These are phyloP conservation scores for Apiosordaria backusii DNA, from an alignment of 495 filamentous ascomycete species.

Conservation along the genomic window DNA sequence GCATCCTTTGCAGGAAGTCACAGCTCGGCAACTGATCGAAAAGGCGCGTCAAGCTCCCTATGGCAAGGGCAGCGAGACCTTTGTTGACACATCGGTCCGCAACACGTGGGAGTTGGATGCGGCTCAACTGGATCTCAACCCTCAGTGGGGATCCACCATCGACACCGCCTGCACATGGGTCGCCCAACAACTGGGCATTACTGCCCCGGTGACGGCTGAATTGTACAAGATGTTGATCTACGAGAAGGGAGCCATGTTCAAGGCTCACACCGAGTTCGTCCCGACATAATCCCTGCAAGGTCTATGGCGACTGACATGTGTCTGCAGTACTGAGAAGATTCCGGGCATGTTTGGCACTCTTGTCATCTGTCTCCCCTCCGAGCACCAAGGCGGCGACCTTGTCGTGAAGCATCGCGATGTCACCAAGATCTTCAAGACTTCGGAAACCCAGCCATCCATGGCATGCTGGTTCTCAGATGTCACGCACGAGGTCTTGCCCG, in stretches of 20 bases:
- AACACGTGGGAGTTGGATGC: slow-evolving; percentile 52
- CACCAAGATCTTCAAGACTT: slow-evolving; percentile 37
- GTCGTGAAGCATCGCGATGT: slow-evolving; percentile 40
- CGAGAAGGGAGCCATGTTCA: slow-evolving; percentile 53
- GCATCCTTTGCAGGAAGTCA: slow-evolving; percentile 40
- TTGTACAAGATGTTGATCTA: slow-evolving; percentile 57
- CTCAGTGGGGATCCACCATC: slow-evolving; percentile 36
- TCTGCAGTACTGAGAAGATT: slow-evolving; percentile 43
- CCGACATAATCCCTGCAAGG: background rate
- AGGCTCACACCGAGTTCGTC: slow-evolving; percentile 47
- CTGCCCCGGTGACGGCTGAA: slow-evolving; percentile 35
- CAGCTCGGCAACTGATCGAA: slow-evolving; percentile 41
- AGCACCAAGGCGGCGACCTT: slow-evolving; percentile 52
- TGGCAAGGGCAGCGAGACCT: slow-evolving; percentile 42
- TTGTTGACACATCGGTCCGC: slow-evolving; percentile 46
- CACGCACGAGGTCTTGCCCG: slow-evolving; percentile 49
- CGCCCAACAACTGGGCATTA: slow-evolving; percentile 34
- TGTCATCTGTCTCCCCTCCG: slow-evolving; percentile 51
- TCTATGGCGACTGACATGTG: slow-evolving; percentile 8
- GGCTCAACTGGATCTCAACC: slow-evolving; percentile 40
- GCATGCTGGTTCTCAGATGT: slow-evolving; percentile 55
- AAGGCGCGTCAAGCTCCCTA: slow-evolving; percentile 45
- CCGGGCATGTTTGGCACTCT: slow-evolving; percentile 57
- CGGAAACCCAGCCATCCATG: slow-evolving; percentile 37
- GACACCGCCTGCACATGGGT: slow-evolving; percentile 23